Base-by-base conservation (phyloP, 306 rosid genomes). In the Carpinus fangiana region DNA sequence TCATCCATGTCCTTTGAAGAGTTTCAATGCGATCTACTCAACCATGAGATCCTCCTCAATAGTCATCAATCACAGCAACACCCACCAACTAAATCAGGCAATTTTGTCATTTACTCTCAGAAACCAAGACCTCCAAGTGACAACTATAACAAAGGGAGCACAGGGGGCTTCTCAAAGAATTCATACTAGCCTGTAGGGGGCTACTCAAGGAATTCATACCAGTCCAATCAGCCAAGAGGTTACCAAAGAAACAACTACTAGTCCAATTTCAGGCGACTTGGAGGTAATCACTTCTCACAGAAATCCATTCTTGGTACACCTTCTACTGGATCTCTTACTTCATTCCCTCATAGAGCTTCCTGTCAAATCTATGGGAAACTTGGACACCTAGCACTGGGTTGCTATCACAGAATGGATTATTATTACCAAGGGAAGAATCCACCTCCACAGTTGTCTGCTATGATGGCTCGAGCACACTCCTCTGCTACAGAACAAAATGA, bases 241-340 rank as follows among this genome's bases (percentile, higher is more conserved):
- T 4, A 20, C 5, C 6, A 3, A 3, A 13, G 18, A 18, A 13
- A 55, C 28, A 18, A 18, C 23, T 9, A 10, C 0, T 4, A 56
- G 1, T 3, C 1, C 8, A 10, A 20, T 7, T 1, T 2, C 12
- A n/a, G 8, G 1, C 1, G n/a, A 0, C 0, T 4, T 3, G 5
- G 0, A 3, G 43, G 43, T n/a, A n/a, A n/a, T n/a, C n/a, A n/a
- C n/a, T n/a, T n/a, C n/a, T n/a, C n/a, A n/a, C n/a, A n/a, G n/a
- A n/a, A n/a, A n/a, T n/a, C n/a, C n/a, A n/a, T n/a, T n/a, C n/a
- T n/a, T n/a, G n/a, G n/a, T n/a, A n/a, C n/a, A n/a, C 5, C 43
- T 38, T 0, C 4, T 4, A 38, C 0, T 23, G 26, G 26, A 0
- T 1, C 43, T 38, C 6, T 3, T 0, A 56, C 1, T 0, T 4